Base-by-base conservation (phyloP, 805 yeast species). In the Pichia sporocuriosa region DNA sequence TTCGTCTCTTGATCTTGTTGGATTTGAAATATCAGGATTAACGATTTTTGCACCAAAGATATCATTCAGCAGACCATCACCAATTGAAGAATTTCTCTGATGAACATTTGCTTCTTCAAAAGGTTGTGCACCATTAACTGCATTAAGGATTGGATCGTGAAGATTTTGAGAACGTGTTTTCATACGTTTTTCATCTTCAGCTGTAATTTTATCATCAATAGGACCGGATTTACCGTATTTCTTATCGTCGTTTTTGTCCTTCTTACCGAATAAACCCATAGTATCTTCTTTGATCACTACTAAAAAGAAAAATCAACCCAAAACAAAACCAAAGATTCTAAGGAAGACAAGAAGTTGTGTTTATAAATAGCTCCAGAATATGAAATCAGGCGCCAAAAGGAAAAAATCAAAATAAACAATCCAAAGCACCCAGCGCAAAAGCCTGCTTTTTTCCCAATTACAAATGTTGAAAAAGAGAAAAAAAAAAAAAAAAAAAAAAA, bases 101-200 rank as follows among this genome's bases (percentile, higher is more conserved):
- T 63, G 68, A 22, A 51, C 53, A 41, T 59, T 61, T 66, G 68
- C 56, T 57, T 75, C 76, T 64, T 93, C 96, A 59, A 86, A 93
- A 8, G 98, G 98, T 68, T 93, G 97, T 8, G 83, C 90, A 63
- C 90, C 97, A 57, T 84, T 88, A 35, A 93, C 94, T 3, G 98
- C 98, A 28, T 82, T 73, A 48, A 93, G 67, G 45, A 93, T 81
- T n/a, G 96, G 97, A 65, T 88, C 97, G 52, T 83, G 86, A 25
- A 82, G 78, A 42, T 82, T 75, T 31, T 78, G 79, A 1, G 87
- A 72, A 53, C 84, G 75, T 53, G 76, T 69, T 55, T 82, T 81
- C 53, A 76, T 72, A 46, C 77, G 66, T 37, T 67, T 68, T 27
- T 68, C 70, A 49, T 77, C 82, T 16, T 66, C 75, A 39, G 68